Conservation (phyloP, 192 early-diverging fungal genomes). For the Funneliformis geosporum region DNA sequence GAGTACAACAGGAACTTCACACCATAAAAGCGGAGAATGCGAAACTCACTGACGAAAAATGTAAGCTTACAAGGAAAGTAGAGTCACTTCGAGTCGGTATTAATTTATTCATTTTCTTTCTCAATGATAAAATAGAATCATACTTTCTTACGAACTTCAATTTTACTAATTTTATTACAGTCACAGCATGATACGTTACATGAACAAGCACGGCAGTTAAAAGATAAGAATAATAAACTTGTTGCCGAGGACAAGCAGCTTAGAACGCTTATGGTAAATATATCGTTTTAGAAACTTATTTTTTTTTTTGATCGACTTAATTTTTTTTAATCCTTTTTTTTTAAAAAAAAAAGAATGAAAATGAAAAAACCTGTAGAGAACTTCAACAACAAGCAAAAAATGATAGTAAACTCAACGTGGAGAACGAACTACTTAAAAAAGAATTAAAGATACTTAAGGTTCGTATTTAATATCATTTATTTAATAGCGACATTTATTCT, state of each 20-base stretch:
- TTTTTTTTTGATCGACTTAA: too few species aligned
- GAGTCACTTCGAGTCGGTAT: not conserved
- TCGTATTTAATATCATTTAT: not conserved
- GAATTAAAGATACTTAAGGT: not conserved
- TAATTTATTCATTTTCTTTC: not conserved
- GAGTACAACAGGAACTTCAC: not conserved
- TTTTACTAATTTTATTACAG: too few species aligned
- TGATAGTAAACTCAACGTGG: not conserved
- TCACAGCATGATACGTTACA: too few species aligned
- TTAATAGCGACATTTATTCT: not conserved
- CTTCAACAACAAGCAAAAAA: not conserved
- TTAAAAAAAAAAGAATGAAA: not conserved
- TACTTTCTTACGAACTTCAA: not conserved
- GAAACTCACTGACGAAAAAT: not conserved
- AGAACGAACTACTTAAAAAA: not conserved
- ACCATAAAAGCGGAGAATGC: not conserved
- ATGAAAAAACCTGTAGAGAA: not conserved
- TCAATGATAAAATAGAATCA: not conserved
- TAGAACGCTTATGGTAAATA: not conserved
- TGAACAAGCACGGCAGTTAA: not conserved
- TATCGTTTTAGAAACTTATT: not conserved
- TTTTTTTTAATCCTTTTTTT: not conserved
- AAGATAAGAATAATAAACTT: not conserved
- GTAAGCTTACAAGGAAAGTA: not conserved
- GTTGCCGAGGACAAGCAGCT: not conserved